phyloP scores from a whole-genome alignment of 192 early-diverging fungal genomes.

The Mortierella antarctica region DNA sequence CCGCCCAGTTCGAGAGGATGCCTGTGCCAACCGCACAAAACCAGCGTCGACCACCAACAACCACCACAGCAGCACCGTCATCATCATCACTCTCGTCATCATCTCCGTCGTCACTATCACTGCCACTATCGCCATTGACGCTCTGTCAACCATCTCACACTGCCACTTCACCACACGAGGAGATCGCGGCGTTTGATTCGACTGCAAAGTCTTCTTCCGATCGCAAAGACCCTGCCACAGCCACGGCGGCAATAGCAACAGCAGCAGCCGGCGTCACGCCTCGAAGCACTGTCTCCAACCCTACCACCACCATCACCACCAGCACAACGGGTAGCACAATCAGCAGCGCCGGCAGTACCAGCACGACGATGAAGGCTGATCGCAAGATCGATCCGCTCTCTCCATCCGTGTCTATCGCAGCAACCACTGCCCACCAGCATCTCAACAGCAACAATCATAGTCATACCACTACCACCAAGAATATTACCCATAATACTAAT shows the following conservation, averaged over 20 bases:
- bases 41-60: background rate
- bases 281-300: background rate
- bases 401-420: background rate
- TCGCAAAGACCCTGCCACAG: background rate
- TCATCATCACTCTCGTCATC: background rate
- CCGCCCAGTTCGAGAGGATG: constrained; percentile 10
- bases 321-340: background rate
- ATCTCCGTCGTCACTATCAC: background rate
- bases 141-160: too few species aligned
- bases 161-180: too few species aligned
- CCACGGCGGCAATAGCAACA: background rate
- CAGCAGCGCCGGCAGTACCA: background rate
- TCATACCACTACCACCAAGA: background rate
- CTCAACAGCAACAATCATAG: background rate
- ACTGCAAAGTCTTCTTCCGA: too few species aligned
- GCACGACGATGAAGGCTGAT: constrained; percentile 36
- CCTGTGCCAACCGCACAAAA: constrained; percentile 15
- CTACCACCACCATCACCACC: background rate
- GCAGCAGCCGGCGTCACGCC: background rate
- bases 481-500: background rate
- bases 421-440: background rate
- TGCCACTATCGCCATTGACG: background rate
- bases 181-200: too few species aligned
- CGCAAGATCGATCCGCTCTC: constrained; percentile 16
- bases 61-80: background rate